These are phyloP conservation scores for Dianthus caryophyllus DNA, from an alignment of 148 eudicot species.

Conservation along the genomic window DNA sequence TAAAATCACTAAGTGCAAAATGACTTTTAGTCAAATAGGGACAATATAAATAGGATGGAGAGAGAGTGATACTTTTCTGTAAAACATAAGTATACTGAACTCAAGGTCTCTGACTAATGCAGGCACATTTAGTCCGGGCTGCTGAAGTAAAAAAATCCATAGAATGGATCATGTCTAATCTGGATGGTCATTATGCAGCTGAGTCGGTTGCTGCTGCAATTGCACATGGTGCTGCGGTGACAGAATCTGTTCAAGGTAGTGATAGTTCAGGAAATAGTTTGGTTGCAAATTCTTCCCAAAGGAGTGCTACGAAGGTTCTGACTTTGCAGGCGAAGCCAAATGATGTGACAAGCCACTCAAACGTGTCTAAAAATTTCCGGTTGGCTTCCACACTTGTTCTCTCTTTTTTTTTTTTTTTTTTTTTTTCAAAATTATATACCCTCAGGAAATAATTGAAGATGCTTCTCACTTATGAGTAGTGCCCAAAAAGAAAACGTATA, in stretches of 20 bases:
- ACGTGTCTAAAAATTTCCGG: constrained; percentile 81
- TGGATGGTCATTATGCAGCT: constrained; percentile 95
- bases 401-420: too few relatives aligned
- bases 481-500: too few relatives aligned
- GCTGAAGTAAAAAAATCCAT: constrained; percentile 94
- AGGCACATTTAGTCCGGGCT: constrained; percentile 89
- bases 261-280: constrained; percentile 43
- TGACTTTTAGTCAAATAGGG: too few relatives aligned
- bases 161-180: constrained; percentile 94
- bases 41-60: too few relatives aligned
- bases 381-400: constrained; percentile 34
- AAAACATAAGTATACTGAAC: constrained; percentile 33
- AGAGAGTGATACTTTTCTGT: too few relatives aligned
- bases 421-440: constrained; percentile 3
- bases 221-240: constrained; percentile 71
- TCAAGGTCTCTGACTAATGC: constrained; percentile 56
- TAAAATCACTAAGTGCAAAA: too few relatives aligned
- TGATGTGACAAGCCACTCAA: constrained; percentile 54
- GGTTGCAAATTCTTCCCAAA: constrained; percentile 44
- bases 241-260: constrained; percentile 54
- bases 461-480: too few relatives aligned
- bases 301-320: constrained; percentile 34
- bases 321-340: constrained; percentile 51
- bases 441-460: too few relatives aligned
- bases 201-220: constrained; percentile 96